Evolutionary conservation across 1,284 basidiomycete species (phyloP).

Genomic region (Sanghuangporus baumii): DNA sequence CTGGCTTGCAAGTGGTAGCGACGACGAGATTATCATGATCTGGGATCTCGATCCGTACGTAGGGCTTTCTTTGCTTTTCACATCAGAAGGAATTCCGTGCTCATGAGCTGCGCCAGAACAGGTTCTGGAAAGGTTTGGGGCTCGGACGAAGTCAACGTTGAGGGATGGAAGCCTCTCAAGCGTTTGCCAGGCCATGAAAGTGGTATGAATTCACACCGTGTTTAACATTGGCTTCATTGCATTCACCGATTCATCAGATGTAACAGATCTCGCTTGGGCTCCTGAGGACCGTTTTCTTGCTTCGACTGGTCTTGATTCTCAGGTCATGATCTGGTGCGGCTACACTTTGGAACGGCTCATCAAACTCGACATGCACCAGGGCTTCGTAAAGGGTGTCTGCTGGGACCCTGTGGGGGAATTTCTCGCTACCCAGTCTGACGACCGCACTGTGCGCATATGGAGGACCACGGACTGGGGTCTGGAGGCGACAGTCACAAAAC

Average conservation of each 20-base stretch:
- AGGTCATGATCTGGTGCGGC: slow-evolving; percentile 91
- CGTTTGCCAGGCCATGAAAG: slow-evolving; percentile 91
- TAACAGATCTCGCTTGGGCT: slow-evolving; percentile 95
- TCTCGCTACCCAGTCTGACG: slow-evolving; percentile 95
- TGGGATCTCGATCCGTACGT: slow-evolving; percentile 97
- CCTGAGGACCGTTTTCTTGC: slow-evolving; percentile 89
- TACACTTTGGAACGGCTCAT: slow-evolving; percentile 78
- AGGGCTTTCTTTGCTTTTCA: background rate
- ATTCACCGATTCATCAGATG: slow-evolving; percentile 52
- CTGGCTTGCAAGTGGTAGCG: slow-evolving; percentile 94
- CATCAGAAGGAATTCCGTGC: background rate
- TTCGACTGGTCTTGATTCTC: slow-evolving; percentile 90
- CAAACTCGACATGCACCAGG: slow-evolving; percentile 86
- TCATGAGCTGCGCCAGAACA: slow-evolving; percentile 37
- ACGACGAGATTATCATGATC: slow-evolving; percentile 93
- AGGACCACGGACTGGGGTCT: slow-evolving; percentile 88
- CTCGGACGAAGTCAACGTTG: slow-evolving; percentile 90
- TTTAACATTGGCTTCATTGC: background rate
- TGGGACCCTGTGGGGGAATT: slow-evolving; percentile 98
- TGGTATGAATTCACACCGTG: slow-evolving; percentile 41
- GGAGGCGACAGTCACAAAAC: slow-evolving; percentile 80
- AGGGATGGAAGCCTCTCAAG: slow-evolving; percentile 93
- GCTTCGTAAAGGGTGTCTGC: slow-evolving; percentile 97
- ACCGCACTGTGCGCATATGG: slow-evolving; percentile 96
- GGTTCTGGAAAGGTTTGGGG: slow-evolving; percentile 87